phyloP scores from a whole-genome alignment of 2,329 filamentous ascomycete species.

The Sphaceloma murrayae region DNA sequence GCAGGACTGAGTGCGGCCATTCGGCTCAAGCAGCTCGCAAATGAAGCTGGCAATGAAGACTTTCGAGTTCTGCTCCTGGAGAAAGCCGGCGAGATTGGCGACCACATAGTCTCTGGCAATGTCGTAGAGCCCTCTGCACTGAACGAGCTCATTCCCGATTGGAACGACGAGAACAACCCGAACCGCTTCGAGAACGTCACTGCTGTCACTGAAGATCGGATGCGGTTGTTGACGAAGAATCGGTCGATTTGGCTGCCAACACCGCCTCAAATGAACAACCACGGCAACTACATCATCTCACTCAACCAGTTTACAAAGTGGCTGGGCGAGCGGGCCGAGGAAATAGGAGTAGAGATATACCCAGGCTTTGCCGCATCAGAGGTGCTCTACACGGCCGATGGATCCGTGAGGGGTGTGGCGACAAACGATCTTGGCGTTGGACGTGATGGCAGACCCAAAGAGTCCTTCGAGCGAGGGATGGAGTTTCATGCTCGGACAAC shows the following conservation, averaged over 20 bases:
- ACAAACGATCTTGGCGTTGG: conserved; percentile 89
- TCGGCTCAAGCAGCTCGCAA: conserved; percentile 87
- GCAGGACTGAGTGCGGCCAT: conserved; percentile 90
- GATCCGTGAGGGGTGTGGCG: conserved; percentile 84
- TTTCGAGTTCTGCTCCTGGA: conserved; percentile 88
- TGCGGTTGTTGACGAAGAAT: conserved; percentile 87
- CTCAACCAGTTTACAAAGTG: conserved; percentile 92
- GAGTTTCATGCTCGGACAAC: conserved; percentile 92
- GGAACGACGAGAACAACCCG: conserved; percentile 81
- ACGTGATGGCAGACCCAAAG: conserved; percentile 74
- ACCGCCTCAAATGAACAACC: conserved; percentile 95
- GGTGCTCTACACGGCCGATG: conserved; percentile 76
- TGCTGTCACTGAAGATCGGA: conserved; percentile 70
- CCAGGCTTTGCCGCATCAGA: conserved; percentile 92
- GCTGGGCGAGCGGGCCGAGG: conserved; percentile 93
- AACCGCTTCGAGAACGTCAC: conserved; percentile 81
- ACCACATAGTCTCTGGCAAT: conserved; percentile 91
- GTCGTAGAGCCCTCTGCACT: conserved; percentile 85
- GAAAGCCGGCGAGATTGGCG: conserved; percentile 89
- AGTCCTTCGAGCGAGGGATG: conserved; percentile 92
- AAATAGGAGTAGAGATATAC: conserved; percentile 90
- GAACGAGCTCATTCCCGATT: conserved; percentile 85
- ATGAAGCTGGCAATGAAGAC: conserved; percentile 88
- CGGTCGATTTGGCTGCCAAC: conserved; percentile 69
- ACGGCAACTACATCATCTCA: conserved; percentile 95